phyloP scores from a whole-genome alignment of 192 early-diverging fungal genomes.

The Backusella psychrophila region DNA sequence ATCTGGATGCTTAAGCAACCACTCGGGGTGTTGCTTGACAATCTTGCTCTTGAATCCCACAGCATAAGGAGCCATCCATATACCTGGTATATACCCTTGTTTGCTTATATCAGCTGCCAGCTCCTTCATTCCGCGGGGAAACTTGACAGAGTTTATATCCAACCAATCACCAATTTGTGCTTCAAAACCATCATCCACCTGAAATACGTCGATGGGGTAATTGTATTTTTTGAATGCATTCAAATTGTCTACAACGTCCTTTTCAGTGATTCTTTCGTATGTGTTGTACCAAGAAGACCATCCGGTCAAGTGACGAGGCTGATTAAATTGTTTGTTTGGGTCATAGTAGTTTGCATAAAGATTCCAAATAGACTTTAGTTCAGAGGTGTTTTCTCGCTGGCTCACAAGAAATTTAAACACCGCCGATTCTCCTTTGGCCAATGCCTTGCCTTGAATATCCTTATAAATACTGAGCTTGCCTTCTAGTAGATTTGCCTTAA shows the following conservation, averaged over 20 bases:
- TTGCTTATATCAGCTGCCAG: slow-evolving; percentile 36
- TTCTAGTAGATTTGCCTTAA: slow-evolving; percentile 33
- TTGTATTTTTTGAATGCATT: slow-evolving; percentile 14
- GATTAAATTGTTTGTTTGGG: slow-evolving; percentile 12
- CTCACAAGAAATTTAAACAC: slow-evolving; percentile 11
- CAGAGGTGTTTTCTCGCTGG: slow-evolving; percentile 9
- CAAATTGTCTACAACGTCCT: slow-evolving; percentile 37
- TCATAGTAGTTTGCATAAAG: slow-evolving; percentile 31
- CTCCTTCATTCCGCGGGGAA: slow-evolving; percentile 43
- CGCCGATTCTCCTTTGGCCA: slow-evolving; percentile 1
- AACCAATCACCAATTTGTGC: slow-evolving; percentile 50
- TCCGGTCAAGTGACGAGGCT: slow-evolving; percentile 29
- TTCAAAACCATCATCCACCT: slow-evolving; percentile 50
- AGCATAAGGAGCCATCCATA: slow-evolving; percentile 50
- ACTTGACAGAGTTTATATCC: slow-evolving; percentile 27
- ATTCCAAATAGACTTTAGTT: slow-evolving; percentile 24
- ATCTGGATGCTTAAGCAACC: slow-evolving; percentile 34
- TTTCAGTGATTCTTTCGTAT: slow-evolving; percentile 44
- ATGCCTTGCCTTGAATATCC: slow-evolving; percentile 44
- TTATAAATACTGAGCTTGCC: slow-evolving; percentile 36
- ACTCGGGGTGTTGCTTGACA: slow-evolving; percentile 40
- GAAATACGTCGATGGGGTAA: slow-evolving; percentile 46
- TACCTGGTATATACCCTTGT: slow-evolving; percentile 35
- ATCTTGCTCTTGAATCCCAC: slow-evolving; percentile 37
- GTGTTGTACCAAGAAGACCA: slow-evolving; percentile 49